Base-by-base conservation (phyloP, 768 basidiomycete genomes). In the Pleurotus tuoliensis region DNA sequence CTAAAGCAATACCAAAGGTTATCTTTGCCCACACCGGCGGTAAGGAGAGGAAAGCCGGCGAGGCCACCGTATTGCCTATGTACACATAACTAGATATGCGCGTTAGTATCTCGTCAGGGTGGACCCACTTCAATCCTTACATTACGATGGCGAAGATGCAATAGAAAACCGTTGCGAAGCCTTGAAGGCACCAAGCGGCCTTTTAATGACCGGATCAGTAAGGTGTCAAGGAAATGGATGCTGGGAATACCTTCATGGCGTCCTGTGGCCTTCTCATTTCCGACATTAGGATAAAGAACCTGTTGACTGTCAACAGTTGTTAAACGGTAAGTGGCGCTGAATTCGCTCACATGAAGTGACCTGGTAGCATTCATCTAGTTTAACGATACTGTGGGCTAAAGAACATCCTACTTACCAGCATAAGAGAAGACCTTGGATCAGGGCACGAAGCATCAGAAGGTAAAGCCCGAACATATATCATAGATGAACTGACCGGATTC, bases 261-360 rank as follows among this genome's bases (percentile, higher is more conserved):
- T 82, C 80, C 59, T 75, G 63, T 1, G 82, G 80, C 24, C 61
- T 63, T 18, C 66, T 67, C 82, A 82, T 82, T 61, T 83, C 82
- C 12, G 82, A 82, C 27, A 82, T 81, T n/a, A 82, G 63, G 40
- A 82, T 76, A 60, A 82, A 82, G 62, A 82, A 82, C 77, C 80
- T 81, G 18, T 16, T 34, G 11, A 34, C 30, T 9, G 30, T 34
- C 30, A 34, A 34, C 30, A 34, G 11, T 25, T 34, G 8, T 34
- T 34, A 34, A 8, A 34, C 30, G 7, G 30, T 11, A 11, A 11
- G 8, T 3, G 30, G 30, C 11, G 30, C 30, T 11, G 11, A 34
- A 15, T n/a, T 18, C 3, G 48, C 71, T 22, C 62, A 80, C 79
- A 81, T 78, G 65, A 83, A 82, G 61, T 82, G 80, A 0, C 80